Conservation (phyloP, 345 rosid genomes). For the Citrus reticulata region DNA sequence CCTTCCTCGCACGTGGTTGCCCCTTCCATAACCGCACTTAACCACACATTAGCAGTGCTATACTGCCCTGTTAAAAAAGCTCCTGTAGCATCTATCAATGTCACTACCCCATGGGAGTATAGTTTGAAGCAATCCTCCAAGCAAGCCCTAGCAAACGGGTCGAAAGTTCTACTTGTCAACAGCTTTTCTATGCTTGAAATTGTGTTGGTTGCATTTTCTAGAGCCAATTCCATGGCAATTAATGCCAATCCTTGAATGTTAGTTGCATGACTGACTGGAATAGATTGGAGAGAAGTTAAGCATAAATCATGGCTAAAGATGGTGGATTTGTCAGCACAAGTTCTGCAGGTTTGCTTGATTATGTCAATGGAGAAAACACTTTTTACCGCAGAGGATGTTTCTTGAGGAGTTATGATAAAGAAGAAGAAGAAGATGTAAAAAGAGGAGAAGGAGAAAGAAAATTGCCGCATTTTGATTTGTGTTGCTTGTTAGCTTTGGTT, state of each 20-base stretch:
- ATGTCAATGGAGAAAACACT: conserved; percentile 12
- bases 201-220: conserved; percentile 49
- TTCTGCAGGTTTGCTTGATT: conserved; percentile 39
- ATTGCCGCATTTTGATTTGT: conserved; percentile 9
- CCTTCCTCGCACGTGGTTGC: conserved; percentile 54
- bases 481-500: background rate
- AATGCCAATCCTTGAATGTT: conserved; percentile 49
- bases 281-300: conserved; percentile 31
- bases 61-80: conserved; percentile 38
- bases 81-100: conserved; percentile 36
- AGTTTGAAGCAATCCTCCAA: conserved; percentile 48
- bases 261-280: conserved; percentile 43
- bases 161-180: conserved; percentile 23
- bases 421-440: conserved; percentile 7
- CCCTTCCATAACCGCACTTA: conserved; percentile 50
- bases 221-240: conserved; percentile 52
- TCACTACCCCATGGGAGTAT: conserved; percentile 34
- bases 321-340: conserved; percentile 33
- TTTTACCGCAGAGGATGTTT: background rate
- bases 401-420: conserved; percentile 1
- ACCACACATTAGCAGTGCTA: conserved; percentile 28
- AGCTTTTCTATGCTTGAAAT: conserved; percentile 35
- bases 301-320: conserved; percentile 41
- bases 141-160: conserved; percentile 27
- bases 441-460: background rate